Conservation (phyloP, 495 filamentous ascomycete genomes). For the Daldinia decipiens region DNA sequence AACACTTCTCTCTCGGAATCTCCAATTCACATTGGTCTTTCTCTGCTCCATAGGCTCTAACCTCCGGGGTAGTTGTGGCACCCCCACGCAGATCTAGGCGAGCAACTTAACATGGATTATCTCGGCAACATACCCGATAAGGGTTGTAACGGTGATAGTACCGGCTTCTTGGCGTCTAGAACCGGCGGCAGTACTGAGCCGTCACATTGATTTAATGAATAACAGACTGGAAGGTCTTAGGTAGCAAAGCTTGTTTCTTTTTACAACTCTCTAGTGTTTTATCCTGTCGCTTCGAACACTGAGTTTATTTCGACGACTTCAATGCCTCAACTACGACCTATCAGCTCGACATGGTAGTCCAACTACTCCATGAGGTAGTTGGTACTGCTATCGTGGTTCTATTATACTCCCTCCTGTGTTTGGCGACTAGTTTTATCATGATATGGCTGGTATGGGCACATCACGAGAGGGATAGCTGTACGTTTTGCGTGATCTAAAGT, state of each 20-base stretch:
- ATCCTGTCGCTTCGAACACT: constrained; percentile 5
- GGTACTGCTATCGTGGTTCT: constrained; percentile 53
- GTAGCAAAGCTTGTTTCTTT: constrained; percentile 31
- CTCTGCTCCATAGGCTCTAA: constrained; percentile 5
- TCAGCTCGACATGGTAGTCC: constrained; percentile 51
- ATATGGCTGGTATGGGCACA: constrained; percentile 56
- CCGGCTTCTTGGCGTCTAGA: constrained; percentile 34
- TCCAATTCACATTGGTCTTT: constrained; percentile 15
- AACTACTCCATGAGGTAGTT: constrained; percentile 55
- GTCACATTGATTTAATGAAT: constrained; percentile 19
- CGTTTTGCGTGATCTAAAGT: constrained; percentile 21
- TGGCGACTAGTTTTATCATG: constrained; percentile 50
- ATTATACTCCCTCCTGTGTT: constrained; percentile 55
- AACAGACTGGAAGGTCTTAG: constrained; percentile 21
- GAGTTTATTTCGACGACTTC: constrained; percentile 10
- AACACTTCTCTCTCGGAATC: constrained; percentile 6
- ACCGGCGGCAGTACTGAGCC: constrained; percentile 25
- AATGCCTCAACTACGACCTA: constrained; percentile 32
- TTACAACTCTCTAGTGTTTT: constrained; percentile 2
- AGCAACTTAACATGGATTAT: constrained; percentile 33
- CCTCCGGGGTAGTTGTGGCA: not conserved
- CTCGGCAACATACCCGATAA: constrained; percentile 38
- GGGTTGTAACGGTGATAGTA: constrained; percentile 37
- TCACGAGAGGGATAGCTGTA: constrained; percentile 60
- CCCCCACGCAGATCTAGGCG: constrained; percentile 38